phyloP scores from a whole-genome alignment of 768 basidiomycete species.

The Suillus subaureus region DNA sequence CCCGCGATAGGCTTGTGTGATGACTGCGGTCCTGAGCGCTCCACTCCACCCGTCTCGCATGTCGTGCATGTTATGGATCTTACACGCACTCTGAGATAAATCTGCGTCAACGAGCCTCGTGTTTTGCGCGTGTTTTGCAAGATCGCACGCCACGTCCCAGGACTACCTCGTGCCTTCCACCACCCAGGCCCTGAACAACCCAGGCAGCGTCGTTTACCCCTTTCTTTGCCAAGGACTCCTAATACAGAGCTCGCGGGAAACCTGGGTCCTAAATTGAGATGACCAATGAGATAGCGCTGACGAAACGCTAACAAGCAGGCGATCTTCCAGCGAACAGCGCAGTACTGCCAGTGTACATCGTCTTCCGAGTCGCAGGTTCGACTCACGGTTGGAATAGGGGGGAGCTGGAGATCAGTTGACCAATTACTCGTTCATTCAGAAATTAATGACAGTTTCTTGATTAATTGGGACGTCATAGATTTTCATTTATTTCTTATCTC shows the following conservation, averaged over 20 bases:
- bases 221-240: constrained; percentile 2
- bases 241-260: background rate
- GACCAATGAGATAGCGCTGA: background rate
- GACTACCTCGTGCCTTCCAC: constrained; percentile 3
- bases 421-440: background rate
- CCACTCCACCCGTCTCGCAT: background rate
- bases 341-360: background rate
- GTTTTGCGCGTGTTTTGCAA: background rate
- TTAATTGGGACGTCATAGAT: constrained; percentile 4
- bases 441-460: constrained; percentile 3
- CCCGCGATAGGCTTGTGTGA: background rate
- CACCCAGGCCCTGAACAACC: constrained; percentile 2
- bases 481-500: constrained; percentile 4
- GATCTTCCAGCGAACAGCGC: background rate
- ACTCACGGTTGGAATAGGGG: constrained; percentile 3
- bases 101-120: constrained; percentile 3
- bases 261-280: constrained; percentile 2
- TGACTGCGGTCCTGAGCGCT: constrained; percentile 3
- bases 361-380: background rate
- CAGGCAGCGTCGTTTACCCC: background rate
- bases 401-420: background rate
- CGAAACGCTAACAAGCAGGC: background rate
- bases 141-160: constrained; percentile 3
- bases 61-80: constrained; percentile 1
- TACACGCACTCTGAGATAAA: background rate